Conservation (phyloP, 345 rosid genomes). For the Camelina hispida region DNA sequence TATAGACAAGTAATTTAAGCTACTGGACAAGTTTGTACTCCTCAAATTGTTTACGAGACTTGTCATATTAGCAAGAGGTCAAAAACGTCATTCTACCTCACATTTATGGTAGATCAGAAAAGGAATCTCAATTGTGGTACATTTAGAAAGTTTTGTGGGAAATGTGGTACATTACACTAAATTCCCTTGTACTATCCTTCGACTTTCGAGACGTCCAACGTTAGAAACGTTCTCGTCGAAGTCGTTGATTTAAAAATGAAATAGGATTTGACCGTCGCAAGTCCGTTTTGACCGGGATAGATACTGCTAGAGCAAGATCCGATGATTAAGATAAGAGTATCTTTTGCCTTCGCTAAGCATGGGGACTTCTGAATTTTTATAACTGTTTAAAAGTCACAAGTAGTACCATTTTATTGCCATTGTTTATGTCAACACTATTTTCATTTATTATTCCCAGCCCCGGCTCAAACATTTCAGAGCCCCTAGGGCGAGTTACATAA, state of each 20-base stretch:
- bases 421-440: neutral
- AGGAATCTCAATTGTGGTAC: too few relatives aligned
- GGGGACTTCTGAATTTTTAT: neutral
- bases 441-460: neutral
- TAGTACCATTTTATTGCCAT: constrained; percentile 2
- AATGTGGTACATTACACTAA: too few relatives aligned
- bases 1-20: too few relatives aligned
- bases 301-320: neutral
- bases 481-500: too few relatives aligned
- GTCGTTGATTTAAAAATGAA: neutral
- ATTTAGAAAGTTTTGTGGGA: too few relatives aligned
- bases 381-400: constrained; percentile 17
- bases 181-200: neutral
- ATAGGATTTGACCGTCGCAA: constrained; percentile 17
- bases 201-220: neutral
- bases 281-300: constrained; percentile 1
- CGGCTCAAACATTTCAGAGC: too few relatives aligned
- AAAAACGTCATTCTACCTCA: too few relatives aligned
- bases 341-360: constrained; percentile 36
- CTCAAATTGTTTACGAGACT: too few relatives aligned
- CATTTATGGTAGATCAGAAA: too few relatives aligned
- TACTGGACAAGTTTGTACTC: too few relatives aligned
- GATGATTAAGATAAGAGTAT: constrained; percentile 12
- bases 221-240: neutral
- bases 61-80: too few relatives aligned